These are phyloP conservation scores for Phytophthora citrophthora DNA, from an alignment of 352 stramenopile genomes.

Conservation along the genomic window DNA sequence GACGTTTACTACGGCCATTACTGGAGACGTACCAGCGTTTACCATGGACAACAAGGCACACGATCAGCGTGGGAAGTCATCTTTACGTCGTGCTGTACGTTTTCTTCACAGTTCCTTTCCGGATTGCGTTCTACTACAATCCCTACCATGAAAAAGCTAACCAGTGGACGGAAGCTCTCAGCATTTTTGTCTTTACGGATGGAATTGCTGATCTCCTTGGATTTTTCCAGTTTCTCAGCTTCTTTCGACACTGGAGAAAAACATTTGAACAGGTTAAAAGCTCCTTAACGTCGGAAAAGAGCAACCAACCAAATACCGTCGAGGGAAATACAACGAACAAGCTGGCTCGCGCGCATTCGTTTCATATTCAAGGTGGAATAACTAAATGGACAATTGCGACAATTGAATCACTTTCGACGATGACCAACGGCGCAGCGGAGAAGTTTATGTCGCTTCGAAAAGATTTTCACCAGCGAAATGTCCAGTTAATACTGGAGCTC, in stretches of 20 bases:
- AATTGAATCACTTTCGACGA: conserved; percentile 21
- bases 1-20: background rate
- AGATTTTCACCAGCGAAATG: conserved; percentile 27
- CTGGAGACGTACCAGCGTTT: conserved; percentile 1
- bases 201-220: conserved; percentile 53
- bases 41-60: conserved; percentile 8
- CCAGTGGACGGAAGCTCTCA: conserved; percentile 51
- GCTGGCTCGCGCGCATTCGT: background rate
- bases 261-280: no score
- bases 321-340: no score
- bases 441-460: conserved; percentile 1
- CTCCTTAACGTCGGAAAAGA: conserved; percentile 38
- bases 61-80: background rate
- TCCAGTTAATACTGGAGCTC: conserved; percentile 53
- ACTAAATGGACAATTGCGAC: conserved; percentile 60
- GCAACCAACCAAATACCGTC: conserved; percentile 22
- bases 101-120: conserved; percentile 22
- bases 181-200: conserved; percentile 44
- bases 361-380: conserved; percentile 6
- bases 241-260: conserved; percentile 41
- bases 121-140: conserved; percentile 20
- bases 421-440: background rate
- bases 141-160: background rate
- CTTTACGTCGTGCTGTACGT: conserved; percentile 9
- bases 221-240: conserved; percentile 45